These are phyloP conservation scores for Penicillium manginii DNA, from an alignment of 495 filamentous ascomycete genomes.

Conservation along the genomic window DNA sequence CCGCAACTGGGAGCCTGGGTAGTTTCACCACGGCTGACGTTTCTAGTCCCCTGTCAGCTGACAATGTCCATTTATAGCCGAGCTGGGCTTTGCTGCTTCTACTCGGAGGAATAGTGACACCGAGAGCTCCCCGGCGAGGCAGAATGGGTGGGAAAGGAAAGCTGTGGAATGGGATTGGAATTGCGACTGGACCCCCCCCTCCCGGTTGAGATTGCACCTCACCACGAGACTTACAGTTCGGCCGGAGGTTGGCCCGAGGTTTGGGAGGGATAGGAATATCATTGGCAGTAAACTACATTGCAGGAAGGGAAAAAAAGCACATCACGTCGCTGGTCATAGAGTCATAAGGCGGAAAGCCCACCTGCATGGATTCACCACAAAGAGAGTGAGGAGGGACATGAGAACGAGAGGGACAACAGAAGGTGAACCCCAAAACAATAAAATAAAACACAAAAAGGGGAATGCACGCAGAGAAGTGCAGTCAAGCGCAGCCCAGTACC, in stretches of 20 bases:
- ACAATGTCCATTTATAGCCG: conserved; percentile 14
- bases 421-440: not conserved
- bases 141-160: not conserved
- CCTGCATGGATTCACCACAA: conserved; percentile 10
- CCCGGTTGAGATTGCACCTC: conserved; percentile 17
- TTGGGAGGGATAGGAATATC: not conserved
- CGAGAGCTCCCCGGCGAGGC: conserved; percentile 3
- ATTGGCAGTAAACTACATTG: conserved; percentile 31
- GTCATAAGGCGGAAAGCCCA: conserved; percentile 19
- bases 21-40: conserved; percentile 20
- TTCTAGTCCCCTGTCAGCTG: conserved; percentile 16
- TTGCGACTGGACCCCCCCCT: conserved; percentile 17
- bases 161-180: conserved; percentile 16
- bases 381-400: not conserved
- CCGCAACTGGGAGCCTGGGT: conserved; percentile 22
- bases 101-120: conserved; percentile 4
- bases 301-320: conserved; percentile 11
- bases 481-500: too few species aligned
- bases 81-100: not conserved
- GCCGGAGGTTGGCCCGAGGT: conserved; percentile 27
- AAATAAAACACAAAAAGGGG: too few species aligned
- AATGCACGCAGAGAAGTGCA: too few species aligned
- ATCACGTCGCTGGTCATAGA: conserved; percentile 35
- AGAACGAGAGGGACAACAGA: conserved; percentile 7
- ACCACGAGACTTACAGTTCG: conserved; percentile 28